A percentile compares a stretch with the other conserved stretches of the same genome.
Conservation (phyloP, 768 basidiomycete genomes). For the Podaxis rugospora region DNA sequence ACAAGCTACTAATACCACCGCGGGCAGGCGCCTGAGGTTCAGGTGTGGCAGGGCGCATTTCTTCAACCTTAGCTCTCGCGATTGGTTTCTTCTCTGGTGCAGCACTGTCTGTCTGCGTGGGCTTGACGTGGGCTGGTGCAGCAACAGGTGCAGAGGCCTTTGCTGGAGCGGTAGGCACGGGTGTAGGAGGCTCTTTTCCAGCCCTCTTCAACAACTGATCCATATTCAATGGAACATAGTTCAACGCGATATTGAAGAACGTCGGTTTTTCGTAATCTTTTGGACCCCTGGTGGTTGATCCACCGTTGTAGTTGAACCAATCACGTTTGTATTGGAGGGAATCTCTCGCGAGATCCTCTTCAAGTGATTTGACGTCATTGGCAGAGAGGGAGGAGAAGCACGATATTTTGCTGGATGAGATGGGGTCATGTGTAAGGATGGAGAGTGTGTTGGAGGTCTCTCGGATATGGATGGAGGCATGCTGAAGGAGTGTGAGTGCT, state of each 20-base stretch:
- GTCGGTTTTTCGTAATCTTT: conserved; percentile 72
- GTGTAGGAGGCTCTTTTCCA: conserved; percentile 44
- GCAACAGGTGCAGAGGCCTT: conserved; percentile 12
- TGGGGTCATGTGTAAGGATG: conserved; percentile 34
- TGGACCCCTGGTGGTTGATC: conserved; percentile 38
- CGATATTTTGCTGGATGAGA: background rate
- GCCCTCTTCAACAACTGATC: conserved; percentile 66
- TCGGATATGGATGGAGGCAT: conserved; percentile 68
- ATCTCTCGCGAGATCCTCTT: conserved; percentile 42
- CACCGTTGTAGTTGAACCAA: conserved; percentile 80
- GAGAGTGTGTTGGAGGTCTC: conserved; percentile 55
- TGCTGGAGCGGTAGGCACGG: conserved; percentile 13
- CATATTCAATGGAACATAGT: conserved; percentile 87
- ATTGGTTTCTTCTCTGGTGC: conserved; percentile 42
- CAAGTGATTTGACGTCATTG: conserved; percentile 45
- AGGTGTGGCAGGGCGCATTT: conserved; percentile 44
- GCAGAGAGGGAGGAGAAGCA: conserved; percentile 52
- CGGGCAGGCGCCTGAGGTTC: conserved; percentile 39
- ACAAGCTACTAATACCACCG: conserved; percentile 58
- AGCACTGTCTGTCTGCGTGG: conserved; percentile 21
- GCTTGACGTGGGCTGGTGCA: conserved; percentile 18
- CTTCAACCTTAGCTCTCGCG: conserved; percentile 54
- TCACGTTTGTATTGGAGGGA: conserved; percentile 56
- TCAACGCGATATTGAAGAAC: conserved; percentile 93
- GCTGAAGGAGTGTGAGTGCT: conserved; percentile 65